These are phyloP conservation scores for Trichophyton schoenleinii DNA, from an alignment of 2,329 filamentous ascomycete genomes.

Conservation along the genomic window DNA sequence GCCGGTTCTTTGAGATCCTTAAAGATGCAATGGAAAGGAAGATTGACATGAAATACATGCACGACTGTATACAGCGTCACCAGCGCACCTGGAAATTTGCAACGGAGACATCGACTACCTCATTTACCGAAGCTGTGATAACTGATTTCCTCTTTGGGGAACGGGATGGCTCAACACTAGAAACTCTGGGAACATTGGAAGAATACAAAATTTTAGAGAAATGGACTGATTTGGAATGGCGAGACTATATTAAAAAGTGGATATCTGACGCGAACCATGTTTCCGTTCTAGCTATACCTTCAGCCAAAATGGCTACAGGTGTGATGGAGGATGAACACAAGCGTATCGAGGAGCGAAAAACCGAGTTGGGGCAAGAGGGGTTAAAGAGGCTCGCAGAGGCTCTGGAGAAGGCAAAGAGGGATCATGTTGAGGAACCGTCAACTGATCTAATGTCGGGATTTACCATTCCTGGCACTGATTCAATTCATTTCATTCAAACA, in stretches of 20 bases:
- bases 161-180: slow-evolving; percentile 65
- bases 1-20: slow-evolving; percentile 71
- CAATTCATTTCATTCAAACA: slow-evolving; percentile 89
- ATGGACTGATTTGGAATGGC: slow-evolving; percentile 81
- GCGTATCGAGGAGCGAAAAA: slow-evolving; percentile 64
- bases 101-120: slow-evolving; percentile 66
- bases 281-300: slow-evolving; percentile 79
- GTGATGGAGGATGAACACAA: slow-evolving; percentile 70
- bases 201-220: slow-evolving; percentile 56
- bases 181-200: slow-evolving; percentile 40
- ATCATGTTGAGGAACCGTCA: slow-evolving; percentile 82
- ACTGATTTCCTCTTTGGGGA: slow-evolving; percentile 84
- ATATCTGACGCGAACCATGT: slow-evolving; percentile 75
- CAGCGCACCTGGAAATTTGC: slow-evolving; percentile 69
- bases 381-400: slow-evolving; percentile 60
- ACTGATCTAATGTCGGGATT: slow-evolving; percentile 68
- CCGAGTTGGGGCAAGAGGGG: slow-evolving; percentile 69
- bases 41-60: slow-evolving; percentile 80
- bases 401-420: slow-evolving; percentile 69
- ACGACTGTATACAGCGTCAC: slow-evolving; percentile 73
- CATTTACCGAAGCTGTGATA: slow-evolving; percentile 77
- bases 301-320: slow-evolving; percentile 62
- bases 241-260: slow-evolving; percentile 68
- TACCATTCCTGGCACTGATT: slow-evolving; percentile 70
- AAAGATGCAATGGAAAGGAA: slow-evolving; percentile 64